phyloP scores from a whole-genome alignment of 2,329 filamentous ascomycete genomes.

The Epichloe typhina region DNA sequence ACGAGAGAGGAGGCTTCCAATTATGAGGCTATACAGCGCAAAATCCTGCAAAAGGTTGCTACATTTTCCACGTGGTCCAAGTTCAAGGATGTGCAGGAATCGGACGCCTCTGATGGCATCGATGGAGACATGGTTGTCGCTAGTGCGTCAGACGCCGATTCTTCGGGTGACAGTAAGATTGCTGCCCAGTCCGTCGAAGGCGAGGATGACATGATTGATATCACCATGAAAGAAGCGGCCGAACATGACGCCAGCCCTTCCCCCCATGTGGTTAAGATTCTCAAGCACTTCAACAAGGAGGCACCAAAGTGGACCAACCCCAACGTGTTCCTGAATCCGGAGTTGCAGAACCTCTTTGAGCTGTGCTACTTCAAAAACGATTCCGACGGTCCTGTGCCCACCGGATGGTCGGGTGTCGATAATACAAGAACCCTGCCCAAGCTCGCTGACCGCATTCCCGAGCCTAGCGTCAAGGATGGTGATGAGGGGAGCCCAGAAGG shows the following conservation, averaged over 20 bases:
- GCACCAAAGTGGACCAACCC: conserved; percentile 41
- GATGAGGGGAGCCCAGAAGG: conserved; percentile 34
- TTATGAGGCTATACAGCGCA: conserved; percentile 63
- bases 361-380: conserved; percentile 50
- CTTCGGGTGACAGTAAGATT: conserved; percentile 56
- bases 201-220: conserved; percentile 82
- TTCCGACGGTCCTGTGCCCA: conserved; percentile 47
- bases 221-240: conserved; percentile 65
- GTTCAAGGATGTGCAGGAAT: conserved; percentile 38
- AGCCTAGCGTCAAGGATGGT: conserved; percentile 28
- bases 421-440: conserved; percentile 45
- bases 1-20: conserved; percentile 54
- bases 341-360: conserved; percentile 62
- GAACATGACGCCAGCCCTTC: conserved; percentile 7
- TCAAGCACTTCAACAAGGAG: conserved; percentile 34
- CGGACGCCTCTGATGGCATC: conserved; percentile 34
- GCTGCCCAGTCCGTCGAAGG: conserved; percentile 69
- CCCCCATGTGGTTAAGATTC: conserved; percentile 14
- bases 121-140: conserved; percentile 60
- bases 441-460: conserved; percentile 32
- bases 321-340: conserved; percentile 44
- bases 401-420: conserved; percentile 53
- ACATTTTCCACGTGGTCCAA: conserved; percentile 62
- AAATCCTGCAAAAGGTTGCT: conserved; percentile 62
- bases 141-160: conserved; percentile 49